Evolutionary conservation across 202 grass and related monocot genomes (phyloP).

Genomic region (Tripidium arundinaceum): DNA sequence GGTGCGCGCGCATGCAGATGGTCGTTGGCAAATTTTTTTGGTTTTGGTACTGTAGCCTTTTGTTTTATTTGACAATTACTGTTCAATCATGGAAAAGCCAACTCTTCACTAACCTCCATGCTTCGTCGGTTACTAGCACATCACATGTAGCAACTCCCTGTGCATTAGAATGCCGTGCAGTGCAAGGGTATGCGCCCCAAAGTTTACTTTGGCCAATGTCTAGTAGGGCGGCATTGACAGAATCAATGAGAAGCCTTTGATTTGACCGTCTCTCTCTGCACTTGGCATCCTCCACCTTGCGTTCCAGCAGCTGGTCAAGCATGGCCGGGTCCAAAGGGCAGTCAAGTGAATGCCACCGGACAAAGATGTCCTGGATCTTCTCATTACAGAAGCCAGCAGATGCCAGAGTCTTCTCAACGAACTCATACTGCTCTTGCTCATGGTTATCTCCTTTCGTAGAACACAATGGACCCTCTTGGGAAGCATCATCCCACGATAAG

Average conservation of each 20-base stretch:
- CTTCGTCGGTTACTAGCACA: slow-evolving; percentile 35
- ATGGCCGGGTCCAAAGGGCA: slow-evolving; percentile 56
- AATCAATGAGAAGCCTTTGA: slow-evolving; percentile 82
- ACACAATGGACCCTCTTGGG: slow-evolving; percentile 25
- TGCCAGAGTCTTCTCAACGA: slow-evolving; percentile 58
- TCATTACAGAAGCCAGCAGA: slow-evolving; percentile 42
- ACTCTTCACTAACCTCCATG: slow-evolving; percentile 56
- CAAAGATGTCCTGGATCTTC: slow-evolving; percentile 38
- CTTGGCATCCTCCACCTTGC: slow-evolving; percentile 68
- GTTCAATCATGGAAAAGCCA: slow-evolving; percentile 53
- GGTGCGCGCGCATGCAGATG: not conserved
- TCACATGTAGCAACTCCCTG: slow-evolving; percentile 20
- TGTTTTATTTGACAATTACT: too few relatives aligned
- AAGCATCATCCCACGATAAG: slow-evolving; percentile 70
- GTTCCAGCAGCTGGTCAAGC: slow-evolving; percentile 61
- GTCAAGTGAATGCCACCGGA: slow-evolving; percentile 61
- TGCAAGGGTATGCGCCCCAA: slow-evolving; percentile 49
- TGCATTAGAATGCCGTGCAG: slow-evolving; percentile 11
- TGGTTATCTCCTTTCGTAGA: slow-evolving; percentile 29
- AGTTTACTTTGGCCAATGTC: slow-evolving; percentile 61
- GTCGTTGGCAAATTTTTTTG: slow-evolving; percentile 19
- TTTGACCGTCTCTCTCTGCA: slow-evolving; percentile 72
- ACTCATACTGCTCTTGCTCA: slow-evolving; percentile 50
- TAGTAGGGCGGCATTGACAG: slow-evolving; percentile 64
- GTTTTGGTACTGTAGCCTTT: too few relatives aligned